Percentiles rank a stretch among this genome's conserved stretches.
phyloP scores from a whole-genome alignment of 1,284 basidiomycete genomes.

The Ceratobasidium sp. region DNA sequence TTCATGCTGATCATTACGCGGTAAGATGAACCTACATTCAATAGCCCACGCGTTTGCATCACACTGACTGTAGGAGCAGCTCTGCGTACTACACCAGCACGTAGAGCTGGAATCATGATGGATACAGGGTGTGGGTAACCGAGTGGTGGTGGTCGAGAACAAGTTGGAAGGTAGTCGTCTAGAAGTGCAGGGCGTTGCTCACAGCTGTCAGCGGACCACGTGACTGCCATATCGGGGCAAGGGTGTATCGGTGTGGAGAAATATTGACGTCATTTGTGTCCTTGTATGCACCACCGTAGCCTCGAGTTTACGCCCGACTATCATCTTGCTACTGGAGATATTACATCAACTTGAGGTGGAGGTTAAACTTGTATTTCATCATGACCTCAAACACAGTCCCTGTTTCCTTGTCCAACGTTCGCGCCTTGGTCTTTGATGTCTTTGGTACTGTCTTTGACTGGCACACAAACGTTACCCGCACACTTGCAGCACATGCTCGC shows the following conservation, averaged over 20 bases:
- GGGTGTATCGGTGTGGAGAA: constrained; percentile 11
- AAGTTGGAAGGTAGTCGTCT: constrained; percentile 6
- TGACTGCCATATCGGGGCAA: constrained; percentile 16
- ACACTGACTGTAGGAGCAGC: constrained; percentile 3
- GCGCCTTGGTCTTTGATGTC: constrained; percentile 23
- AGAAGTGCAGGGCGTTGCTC: not conserved
- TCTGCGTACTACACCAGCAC: not conserved
- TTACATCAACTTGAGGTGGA: too few relatives aligned
- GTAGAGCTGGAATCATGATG: constrained; percentile 5
- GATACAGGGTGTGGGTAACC: not conserved
- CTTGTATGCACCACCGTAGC: constrained; percentile 10
- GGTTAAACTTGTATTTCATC: not conserved
- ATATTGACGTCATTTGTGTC: constrained; percentile 9
- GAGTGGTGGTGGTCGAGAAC: constrained; percentile 20
- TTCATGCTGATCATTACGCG: not conserved
- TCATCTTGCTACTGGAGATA: not conserved
- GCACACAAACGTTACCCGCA: constrained; percentile 41
- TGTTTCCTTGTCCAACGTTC: not conserved
- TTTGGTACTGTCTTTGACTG: constrained; percentile 43
- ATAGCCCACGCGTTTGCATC: constrained; percentile 21
- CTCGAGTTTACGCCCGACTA: not conserved
- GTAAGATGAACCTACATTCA: constrained; percentile 12
- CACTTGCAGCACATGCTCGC: constrained; percentile 30
- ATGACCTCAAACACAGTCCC: not conserved
- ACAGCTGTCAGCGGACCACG: constrained; percentile 4